Base-by-base conservation (phyloP, 306 rosid species). In the Phaseolus lunatus region DNA sequence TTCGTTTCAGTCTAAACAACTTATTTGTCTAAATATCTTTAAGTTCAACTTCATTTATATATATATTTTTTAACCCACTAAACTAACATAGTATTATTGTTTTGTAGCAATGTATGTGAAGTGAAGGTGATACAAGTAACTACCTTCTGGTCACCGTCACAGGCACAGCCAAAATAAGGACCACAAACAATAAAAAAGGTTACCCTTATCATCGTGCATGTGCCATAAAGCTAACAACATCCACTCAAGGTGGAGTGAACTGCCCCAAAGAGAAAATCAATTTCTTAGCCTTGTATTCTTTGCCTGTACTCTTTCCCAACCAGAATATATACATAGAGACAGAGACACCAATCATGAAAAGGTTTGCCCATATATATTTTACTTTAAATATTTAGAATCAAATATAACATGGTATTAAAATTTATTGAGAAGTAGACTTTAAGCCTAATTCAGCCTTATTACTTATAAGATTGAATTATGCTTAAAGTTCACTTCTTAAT, bases 101-200 rank as follows among this genome's bases (percentile, higher is more conserved):
- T 57, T 24, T 58, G 11, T 27, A 12, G 39, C 19, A 5, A 33
- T 33, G 7, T 33, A 26, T 19, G 65, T 58, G 63, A 52, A 52
- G 26, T 16, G 11, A 10, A 54, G 3, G 80, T 16, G 71, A 79
- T 83, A 82, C 58, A 31, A 11, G 66, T 49, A 66, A 24, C 29
- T 72, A 67, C 78, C 86, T 82, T 87, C 74, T 35, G 24, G 44
- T 80, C 59, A 39, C 49, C 33, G 62, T 80, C 87, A 78, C 85
- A 71, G 41, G 11, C 66, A 72, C 75, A 67, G 23, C 73, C 6
- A 49, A n/a, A 70, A 59, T 39, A 64, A 65, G 88, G 90, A 79
- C 92, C 90, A 83, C 90, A 33, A 15, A 8, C 15, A 48, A 74
- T 70, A 39, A n/a, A 78, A 59, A 84, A 58, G 72, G 67, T 44